Evolutionary conservation across 2,329 filamentous ascomycete genomes (phyloP).

Genomic region (Ramichloridium luteum): DNA sequence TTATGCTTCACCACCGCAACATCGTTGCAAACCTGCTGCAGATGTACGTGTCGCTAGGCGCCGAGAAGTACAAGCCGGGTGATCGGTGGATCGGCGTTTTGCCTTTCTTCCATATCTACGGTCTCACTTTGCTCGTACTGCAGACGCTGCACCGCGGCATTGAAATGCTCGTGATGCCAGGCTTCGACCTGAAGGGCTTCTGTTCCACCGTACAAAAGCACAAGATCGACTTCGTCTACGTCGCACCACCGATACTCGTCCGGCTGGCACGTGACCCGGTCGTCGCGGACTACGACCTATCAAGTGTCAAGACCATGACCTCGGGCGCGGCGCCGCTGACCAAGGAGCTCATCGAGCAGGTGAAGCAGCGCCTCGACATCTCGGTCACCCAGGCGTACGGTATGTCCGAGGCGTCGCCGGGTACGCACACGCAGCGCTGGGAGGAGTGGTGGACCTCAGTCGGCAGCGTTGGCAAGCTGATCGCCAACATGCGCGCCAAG

Average conservation of each 20-base stretch:
- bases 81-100: slow-evolving; percentile 69
- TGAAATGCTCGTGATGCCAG: slow-evolving; percentile 57
- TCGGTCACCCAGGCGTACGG: slow-evolving; percentile 88
- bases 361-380: slow-evolving; percentile 61
- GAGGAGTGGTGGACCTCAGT: slow-evolving; percentile 65
- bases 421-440: slow-evolving; percentile 40
- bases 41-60: slow-evolving; percentile 40
- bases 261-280: slow-evolving; percentile 65
- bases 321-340: slow-evolving; percentile 81
- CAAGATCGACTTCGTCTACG: slow-evolving; percentile 63
- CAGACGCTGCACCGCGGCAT: slow-evolving; percentile 54
- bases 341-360: slow-evolving; percentile 60
- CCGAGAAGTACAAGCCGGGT: slow-evolving; percentile 34
- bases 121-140: slow-evolving; percentile 62
- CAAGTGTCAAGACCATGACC: slow-evolving; percentile 71
- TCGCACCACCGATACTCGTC: slow-evolving; percentile 74
- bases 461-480: slow-evolving; percentile 64
- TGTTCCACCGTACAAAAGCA: slow-evolving; percentile 64
- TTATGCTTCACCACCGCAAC: slow-evolving; percentile 74
- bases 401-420: slow-evolving; percentile 48
- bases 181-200: slow-evolving; percentile 70
- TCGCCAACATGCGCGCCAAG: slow-evolving; percentile 69
- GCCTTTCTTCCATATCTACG: slow-evolving; percentile 88
- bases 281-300: slow-evolving; percentile 69
- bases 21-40: slow-evolving; percentile 57